Evolutionary conservation across 768 basidiomycete genomes (phyloP).

Genomic region (Tylopilus subfusipes): DNA sequence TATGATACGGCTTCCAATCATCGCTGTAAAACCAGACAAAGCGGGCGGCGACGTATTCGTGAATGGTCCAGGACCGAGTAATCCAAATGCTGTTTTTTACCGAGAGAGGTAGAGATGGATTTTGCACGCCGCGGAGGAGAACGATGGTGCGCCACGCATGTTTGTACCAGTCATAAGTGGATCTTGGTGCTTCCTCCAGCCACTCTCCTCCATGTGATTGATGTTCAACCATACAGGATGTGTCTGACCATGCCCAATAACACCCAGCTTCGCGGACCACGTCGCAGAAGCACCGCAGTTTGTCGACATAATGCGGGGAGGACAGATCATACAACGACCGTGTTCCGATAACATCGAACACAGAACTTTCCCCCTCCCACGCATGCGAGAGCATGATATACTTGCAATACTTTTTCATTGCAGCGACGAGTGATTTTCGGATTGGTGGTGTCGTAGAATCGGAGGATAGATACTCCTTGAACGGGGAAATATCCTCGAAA

Average conservation of each 20-base stretch:
- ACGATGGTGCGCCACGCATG: background rate
- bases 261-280: background rate
- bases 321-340: background rate
- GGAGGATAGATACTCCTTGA: too few relatives aligned
- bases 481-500: too few relatives aligned
- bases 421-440: too few relatives aligned
- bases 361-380: too few relatives aligned
- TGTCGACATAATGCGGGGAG: background rate
- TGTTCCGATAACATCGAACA: background rate
- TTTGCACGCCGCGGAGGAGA: background rate
- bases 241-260: conserved; percentile 1
- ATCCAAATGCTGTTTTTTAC: background rate
- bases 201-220: too few relatives aligned
- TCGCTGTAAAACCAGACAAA: background rate
- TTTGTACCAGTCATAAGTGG: background rate
- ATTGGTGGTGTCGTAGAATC: too few relatives aligned
- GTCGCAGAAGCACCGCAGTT: background rate
- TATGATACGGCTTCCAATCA: background rate
- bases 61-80: background rate
- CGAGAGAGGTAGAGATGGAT: background rate
- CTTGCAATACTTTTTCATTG: too few relatives aligned
- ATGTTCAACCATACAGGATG: too few relatives aligned
- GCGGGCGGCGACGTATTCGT: background rate
- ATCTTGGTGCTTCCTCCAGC: background rate
- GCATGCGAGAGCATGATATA: too few relatives aligned